phyloP scores from a whole-genome alignment of 371 early-diverging fungal species.

The Entomophthora muscae region DNA sequence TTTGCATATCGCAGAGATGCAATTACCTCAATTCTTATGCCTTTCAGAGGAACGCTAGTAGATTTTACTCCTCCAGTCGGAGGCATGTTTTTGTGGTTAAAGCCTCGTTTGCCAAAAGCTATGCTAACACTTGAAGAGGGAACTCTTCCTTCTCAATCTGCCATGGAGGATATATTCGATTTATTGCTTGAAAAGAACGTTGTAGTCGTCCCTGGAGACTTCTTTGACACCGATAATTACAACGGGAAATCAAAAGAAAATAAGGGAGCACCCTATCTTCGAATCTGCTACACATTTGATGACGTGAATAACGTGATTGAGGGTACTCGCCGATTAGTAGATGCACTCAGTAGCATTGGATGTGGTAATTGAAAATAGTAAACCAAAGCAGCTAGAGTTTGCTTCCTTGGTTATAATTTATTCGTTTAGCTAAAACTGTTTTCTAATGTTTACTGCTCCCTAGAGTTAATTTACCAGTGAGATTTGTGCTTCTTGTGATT shows the following conservation, averaged over 20 bases:
- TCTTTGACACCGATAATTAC: neutral
- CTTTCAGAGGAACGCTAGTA: conserved; percentile 35
- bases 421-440: no score
- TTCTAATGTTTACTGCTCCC: no score
- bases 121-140: neutral
- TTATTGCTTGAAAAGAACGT: neutral
- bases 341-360: neutral
- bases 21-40: conserved; percentile 32
- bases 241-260: neutral
- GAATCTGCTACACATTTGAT: conserved; percentile 3
- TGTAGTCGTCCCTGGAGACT: neutral
- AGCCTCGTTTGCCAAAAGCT: conserved; percentile 7
- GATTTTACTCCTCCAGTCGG: conserved; percentile 50
- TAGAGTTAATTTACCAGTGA: no score
- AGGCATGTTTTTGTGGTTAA: conserved; percentile 77
- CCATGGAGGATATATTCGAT: neutral
- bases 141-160: neutral
- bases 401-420: no score
- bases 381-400: no score
- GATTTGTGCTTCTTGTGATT: no score
- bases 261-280: neutral
- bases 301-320: neutral
- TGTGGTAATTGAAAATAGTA: neutral
- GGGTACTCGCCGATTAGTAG: neutral
- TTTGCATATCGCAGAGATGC: conserved; percentile 42